A percentile compares a stretch with the other conserved stretches of the same genome.
phyloP scores from a whole-genome alignment of 768 basidiomycete genomes.

The Lentinula boryana region DNA sequence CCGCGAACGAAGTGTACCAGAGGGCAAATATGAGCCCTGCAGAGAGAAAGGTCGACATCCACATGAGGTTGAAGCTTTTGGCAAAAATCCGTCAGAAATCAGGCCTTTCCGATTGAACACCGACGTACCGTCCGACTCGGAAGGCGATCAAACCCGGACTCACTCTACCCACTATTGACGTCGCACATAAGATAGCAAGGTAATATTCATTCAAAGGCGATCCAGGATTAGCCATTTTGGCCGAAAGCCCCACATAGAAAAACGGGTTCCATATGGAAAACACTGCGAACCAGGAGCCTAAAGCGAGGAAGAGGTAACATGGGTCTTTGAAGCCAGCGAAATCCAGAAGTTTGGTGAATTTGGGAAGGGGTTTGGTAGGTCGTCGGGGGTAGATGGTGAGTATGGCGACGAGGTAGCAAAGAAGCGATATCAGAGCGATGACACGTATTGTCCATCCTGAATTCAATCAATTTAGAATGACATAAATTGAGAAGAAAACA shows the following conservation, averaged over 20 bases:
- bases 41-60: slow-evolving; percentile 10
- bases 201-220: slow-evolving; percentile 17
- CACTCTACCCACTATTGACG: slow-evolving; percentile 20
- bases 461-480: neutral
- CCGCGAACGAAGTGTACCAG: slow-evolving; percentile 16
- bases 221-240: slow-evolving; percentile 11
- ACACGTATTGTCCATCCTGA: slow-evolving; percentile 23
- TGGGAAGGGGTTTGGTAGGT: slow-evolving; percentile 16
- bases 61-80: slow-evolving; percentile 16
- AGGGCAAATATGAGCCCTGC: slow-evolving; percentile 18
- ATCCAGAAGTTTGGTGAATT: slow-evolving; percentile 13
- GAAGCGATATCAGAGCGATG: slow-evolving; percentile 17
- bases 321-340: slow-evolving; percentile 18
- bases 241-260: slow-evolving; percentile 21
- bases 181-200: slow-evolving; percentile 19
- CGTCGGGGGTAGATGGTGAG: slow-evolving; percentile 19
- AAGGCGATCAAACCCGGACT: slow-evolving; percentile 17
- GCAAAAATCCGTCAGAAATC: neutral
- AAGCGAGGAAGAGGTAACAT: slow-evolving; percentile 13
- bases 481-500: neutral
- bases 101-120: neutral
- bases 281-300: slow-evolving; percentile 17
- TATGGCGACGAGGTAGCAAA: slow-evolving; percentile 15
- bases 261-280: slow-evolving; percentile 19
- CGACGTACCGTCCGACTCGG: slow-evolving; percentile 16